Evolutionary conservation across 1,284 basidiomycete species (phyloP), one percentile per base, ranked within the genome.

Genomic region (Ganoderma sinense): DNA sequence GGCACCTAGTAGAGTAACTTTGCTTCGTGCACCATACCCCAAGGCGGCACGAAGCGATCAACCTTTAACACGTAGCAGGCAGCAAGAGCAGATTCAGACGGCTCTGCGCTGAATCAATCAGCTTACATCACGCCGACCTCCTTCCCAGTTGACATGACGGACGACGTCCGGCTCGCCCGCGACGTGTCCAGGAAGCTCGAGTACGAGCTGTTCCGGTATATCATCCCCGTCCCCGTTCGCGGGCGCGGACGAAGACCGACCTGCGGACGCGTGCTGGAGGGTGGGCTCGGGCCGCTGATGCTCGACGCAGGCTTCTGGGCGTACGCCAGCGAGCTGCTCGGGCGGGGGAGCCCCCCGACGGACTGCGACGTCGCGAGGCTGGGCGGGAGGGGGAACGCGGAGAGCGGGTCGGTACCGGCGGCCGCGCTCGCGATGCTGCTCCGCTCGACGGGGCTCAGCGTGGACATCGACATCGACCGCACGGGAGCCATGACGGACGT

Each of bases 211-310:
- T 73, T 75, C 13, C 79, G 73, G 53, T 80, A 80, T 39, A 67
- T 68, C 78, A 80, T 80, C 2, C 78, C 79, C 53, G 77, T 79
- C 6, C 79, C 79, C 13, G 78, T 80, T 13, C 79, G 73, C 26
- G 45, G 45, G 8, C 77, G 78, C 13, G 66, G 69, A 0, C 59
- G 68, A 31, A 64, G n/a, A n/a, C 51, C 51, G 74, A 77, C 10
- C 77, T 60, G 69, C 39, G 72, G 74, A 4, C 72, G 70, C n/a
- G 67, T 65, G 41, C 72, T 66, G 18, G 69, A 69, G 1, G 53
- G 62, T 56, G 75, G 51, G 41, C n/a, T 23, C 4, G 16, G 18
- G 43, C 43, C 20, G 18, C 7, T 16, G 43, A 3, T 20, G 43
- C 43, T 20, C 18, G 18, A 29, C 60, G 60, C 18, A 45, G 60